Evolutionary conservation across 2,329 filamentous ascomycete genomes (phyloP).

Genomic region (Ambrosiella xylebori): DNA sequence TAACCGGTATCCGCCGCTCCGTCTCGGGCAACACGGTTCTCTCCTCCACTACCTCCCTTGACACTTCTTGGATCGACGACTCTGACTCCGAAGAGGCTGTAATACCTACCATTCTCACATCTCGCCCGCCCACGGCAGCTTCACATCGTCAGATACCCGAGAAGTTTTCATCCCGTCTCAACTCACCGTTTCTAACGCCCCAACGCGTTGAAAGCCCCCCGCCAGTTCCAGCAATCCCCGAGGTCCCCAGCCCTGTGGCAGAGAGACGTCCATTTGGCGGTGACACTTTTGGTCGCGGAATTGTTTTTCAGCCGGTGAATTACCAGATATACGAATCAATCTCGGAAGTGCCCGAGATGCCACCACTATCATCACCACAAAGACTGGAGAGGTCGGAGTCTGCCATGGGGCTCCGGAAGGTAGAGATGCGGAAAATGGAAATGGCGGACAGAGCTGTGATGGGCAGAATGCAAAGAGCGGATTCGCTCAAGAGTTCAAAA

Average conservation of each 20-base stretch:
- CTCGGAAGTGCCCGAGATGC: slow-evolving; percentile 1
- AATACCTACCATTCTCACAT: neutral
- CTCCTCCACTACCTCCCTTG: slow-evolving; percentile 11
- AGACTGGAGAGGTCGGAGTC: neutral
- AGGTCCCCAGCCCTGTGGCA: neutral
- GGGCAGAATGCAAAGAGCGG: too few species aligned
- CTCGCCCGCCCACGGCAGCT: neutral
- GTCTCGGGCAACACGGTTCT: neutral
- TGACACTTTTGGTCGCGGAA: neutral
- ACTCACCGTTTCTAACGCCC: slow-evolving; percentile 8
- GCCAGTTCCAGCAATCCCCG: neutral
- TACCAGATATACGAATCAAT: slow-evolving; percentile 5
- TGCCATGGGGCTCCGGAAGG: too few species aligned
- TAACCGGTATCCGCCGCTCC: neutral
- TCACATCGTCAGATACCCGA: neutral
- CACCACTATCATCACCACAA: neutral
- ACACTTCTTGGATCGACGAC: slow-evolving; percentile 23
- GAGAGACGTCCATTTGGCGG: neutral
- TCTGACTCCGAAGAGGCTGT: slow-evolving; percentile 21
- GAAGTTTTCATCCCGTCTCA: slow-evolving; percentile 6
- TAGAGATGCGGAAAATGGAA: too few species aligned
- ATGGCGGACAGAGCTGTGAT: too few species aligned
- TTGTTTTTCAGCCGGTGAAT: neutral
- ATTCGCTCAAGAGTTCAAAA: too few species aligned
- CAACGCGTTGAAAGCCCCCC: slow-evolving; percentile 5